Evolutionary conservation across 768 basidiomycete genomes (phyloP).

Genomic region (Calocybe cyanea): DNA sequence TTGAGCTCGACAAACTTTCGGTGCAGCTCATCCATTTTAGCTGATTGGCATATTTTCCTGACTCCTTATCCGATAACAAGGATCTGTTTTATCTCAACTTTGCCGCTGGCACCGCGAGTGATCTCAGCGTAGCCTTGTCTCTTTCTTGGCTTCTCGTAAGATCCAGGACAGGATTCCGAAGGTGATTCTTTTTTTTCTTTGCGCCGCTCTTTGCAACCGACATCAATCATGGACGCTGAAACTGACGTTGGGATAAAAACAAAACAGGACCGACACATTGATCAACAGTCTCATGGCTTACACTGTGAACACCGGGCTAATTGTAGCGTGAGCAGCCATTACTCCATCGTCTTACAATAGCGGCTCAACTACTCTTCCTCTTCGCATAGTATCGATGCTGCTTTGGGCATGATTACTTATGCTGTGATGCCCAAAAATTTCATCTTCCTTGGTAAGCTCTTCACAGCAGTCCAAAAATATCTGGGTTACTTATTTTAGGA

Average conservation of each 20-base stretch:
- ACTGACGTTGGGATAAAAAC: neutral
- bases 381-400: constrained; percentile 39
- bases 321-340: constrained; percentile 33
- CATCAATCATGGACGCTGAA: neutral
- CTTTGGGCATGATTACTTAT: constrained; percentile 42
- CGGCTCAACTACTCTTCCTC: neutral
- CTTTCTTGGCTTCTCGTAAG: constrained; percentile 45
- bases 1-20: constrained; percentile 33
- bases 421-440: constrained; percentile 51
- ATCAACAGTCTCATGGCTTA: constrained; percentile 46
- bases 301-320: constrained; percentile 51
- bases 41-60: neutral
- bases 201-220: neutral
- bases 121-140: constrained; percentile 45
- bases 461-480: neutral
- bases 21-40: constrained; percentile 22
- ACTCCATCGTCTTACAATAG: neutral
- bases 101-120: constrained; percentile 43
- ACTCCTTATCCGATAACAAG: constrained; percentile 25
- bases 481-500: neutral
- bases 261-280: constrained; percentile 46
- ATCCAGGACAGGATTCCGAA: constrained; percentile 48
- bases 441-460: constrained; percentile 42
- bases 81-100: constrained; percentile 50
- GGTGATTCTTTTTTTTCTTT: constrained; percentile 23